Evolutionary conservation across 495 filamentous ascomycete species (phyloP), one percentile per base, ranked within the genome.

Genomic region (Tuber calosporum): DNA sequence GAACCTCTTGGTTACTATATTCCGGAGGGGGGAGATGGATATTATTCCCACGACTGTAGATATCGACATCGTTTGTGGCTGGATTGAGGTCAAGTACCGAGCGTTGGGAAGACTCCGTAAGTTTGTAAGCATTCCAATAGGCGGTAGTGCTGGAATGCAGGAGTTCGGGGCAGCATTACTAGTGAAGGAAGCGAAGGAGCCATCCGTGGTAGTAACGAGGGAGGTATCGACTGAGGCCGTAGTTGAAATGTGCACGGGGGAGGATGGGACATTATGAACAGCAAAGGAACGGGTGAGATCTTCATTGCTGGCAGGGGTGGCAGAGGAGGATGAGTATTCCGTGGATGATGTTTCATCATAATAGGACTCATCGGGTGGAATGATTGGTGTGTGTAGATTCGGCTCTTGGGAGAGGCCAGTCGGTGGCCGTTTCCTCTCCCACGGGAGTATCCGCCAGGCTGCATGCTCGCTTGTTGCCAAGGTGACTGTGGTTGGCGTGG

Each of bases 31-130:
- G 6, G 89, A 85, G 68, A 93, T 85, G 43, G 89, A 87, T 71
- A 97, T 89, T 74, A 97, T 84, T 15, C 90, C 92, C 22, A 90
- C 90, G 22, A 97, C 86, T 15, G 97, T 79, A 78, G 93, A 93
- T 69, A 93, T 87, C 1, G 86, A 86, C 84, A 93, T 89, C 5
- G 93, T 96, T 81, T 93, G 90, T 1, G 93, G 93, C 38, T 84
- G 83, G 71, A 97, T 92, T 2, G 87, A 87, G 17, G 83, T 79
- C 2, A 98, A 83, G 81, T 92, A 87, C n/a, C 78, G 79, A 0
- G 90, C 89, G 34, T 84, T 88, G 7, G 94, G 94, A 40, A 98
- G 84, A 75, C 88, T 86, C 69, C 87, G 85, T 37, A 98, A 85
- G 78, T 92, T 84, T 43, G 83, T 88, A n/a, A 95, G 80, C 37